Conservation (phyloP, 1,139 yeast genomes). For the Kurtzmaniella natalensis region DNA sequence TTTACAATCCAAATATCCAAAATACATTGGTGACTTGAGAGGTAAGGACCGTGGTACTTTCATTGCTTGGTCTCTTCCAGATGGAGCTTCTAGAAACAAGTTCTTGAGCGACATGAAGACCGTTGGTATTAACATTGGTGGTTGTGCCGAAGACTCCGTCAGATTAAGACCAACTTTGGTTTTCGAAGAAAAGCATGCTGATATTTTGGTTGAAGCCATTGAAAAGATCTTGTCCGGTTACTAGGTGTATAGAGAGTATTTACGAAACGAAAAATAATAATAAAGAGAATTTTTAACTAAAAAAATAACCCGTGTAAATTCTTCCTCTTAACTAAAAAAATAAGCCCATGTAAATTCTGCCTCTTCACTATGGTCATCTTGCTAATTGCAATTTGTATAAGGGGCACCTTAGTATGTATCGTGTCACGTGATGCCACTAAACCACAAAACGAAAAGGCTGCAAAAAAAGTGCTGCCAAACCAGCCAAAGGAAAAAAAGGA, state of each 20-base stretch:
- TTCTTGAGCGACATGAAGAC: constrained; percentile 54
- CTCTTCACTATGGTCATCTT: too few relatives aligned
- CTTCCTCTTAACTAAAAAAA: not conserved
- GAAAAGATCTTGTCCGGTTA: constrained; percentile 44
- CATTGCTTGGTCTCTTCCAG: constrained; percentile 69
- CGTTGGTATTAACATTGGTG: constrained; percentile 73
- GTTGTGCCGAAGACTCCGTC: constrained; percentile 70
- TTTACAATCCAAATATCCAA: constrained; percentile 51
- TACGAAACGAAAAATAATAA: too few relatives aligned
- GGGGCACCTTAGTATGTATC: too few relatives aligned
- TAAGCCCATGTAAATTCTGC: not conserved
- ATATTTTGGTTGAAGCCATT: constrained; percentile 49
- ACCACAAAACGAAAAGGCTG: too few relatives aligned
- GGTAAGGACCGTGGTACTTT: constrained; percentile 75
- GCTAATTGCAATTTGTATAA: too few relatives aligned
- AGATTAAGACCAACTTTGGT: constrained; percentile 75
- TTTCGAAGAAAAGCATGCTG: constrained; percentile 75
- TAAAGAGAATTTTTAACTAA: too few relatives aligned
- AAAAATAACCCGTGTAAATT: too few relatives aligned
- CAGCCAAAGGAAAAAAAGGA: too few relatives aligned
- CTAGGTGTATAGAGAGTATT: constrained; percentile 13
- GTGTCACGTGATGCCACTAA: too few relatives aligned
- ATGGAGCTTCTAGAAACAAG: constrained; percentile 51
- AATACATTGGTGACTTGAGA: constrained; percentile 51
- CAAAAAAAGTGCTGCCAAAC: too few relatives aligned